Base-by-base conservation (phyloP, 257 asterid genomes). In the Mitragyna speciosa region DNA sequence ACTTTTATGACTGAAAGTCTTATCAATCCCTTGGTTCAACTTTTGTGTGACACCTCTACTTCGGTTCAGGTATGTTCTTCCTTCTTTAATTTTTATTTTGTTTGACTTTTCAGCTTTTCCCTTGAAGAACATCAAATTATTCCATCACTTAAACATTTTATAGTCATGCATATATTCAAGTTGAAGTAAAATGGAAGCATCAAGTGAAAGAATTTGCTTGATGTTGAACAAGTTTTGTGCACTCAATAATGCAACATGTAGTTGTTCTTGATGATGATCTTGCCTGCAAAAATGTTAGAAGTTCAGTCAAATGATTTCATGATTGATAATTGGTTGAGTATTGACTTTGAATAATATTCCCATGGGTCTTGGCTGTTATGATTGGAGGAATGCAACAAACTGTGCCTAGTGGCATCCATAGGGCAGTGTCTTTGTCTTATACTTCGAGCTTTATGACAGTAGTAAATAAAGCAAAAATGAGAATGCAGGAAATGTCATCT, bases 1-100 rank as follows among this genome's bases (percentile, higher is more conserved):
- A 82, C 82, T 54, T 95, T 93, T 83, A 87, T 90, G 92, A 87
- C 86, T n/a, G 95, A 91, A 78, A 58, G 84, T 36, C 81, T 92
- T 58, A 81, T 89, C 68, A 78, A 67, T 87, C 92, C 94, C 76
- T 82, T 95, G 92, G 89, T 93, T 78, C 92, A 87, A 85, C 97
- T 92, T 87, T 86, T 95, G 83, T 84, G 81, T 68, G 95, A 93
- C 82, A 85, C 90, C 75, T 80, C 84, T 81, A 80, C 87, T 70
- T 82, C 87, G 83, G 97, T 91, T 84, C 93, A 91, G 97, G 99
- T 93, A 89, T 70, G 51, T 70, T 72, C 75, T 66, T 22, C 59
- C 66, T 78, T 22, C 59, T 65, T 78, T 56, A 33, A 31, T 48
- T 48, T 76, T 36, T 47, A 28, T 59, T 17, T 43, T 58, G 45